Conservation (phyloP, 805 yeast genomes). For the Wickerhamomyces hampshirensis region DNA sequence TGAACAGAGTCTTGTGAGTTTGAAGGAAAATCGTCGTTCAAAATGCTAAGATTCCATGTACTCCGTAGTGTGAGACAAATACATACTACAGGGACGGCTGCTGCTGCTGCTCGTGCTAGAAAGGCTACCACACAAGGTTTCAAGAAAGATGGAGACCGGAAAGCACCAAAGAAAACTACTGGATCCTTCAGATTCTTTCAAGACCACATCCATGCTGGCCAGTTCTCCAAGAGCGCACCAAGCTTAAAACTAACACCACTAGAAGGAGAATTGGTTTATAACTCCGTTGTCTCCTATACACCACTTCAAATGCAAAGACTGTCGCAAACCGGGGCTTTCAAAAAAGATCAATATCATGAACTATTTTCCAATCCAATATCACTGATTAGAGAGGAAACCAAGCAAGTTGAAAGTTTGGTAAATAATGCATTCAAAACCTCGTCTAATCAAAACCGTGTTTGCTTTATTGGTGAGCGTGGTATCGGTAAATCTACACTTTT, state of each 20-base stretch:
- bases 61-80: slow-evolving; percentile 1
- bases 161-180: slow-evolving; percentile 14
- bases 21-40: background rate
- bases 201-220: slow-evolving; percentile 23
- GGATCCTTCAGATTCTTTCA: slow-evolving; percentile 18
- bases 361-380: slow-evolving; percentile 56
- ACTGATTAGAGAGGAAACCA: slow-evolving; percentile 47
- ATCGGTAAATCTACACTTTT: slow-evolving; percentile 74
- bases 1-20: too few relatives aligned
- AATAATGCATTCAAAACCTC: slow-evolving; percentile 26
- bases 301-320: slow-evolving; percentile 36
- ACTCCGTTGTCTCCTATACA: slow-evolving; percentile 37
- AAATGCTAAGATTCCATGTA: background rate
- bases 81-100: slow-evolving; percentile 3
- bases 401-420: slow-evolving; percentile 35
- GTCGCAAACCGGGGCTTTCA: slow-evolving; percentile 55
- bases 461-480: slow-evolving; percentile 68
- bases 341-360: slow-evolving; percentile 65
- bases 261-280: slow-evolving; percentile 12
- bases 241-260: slow-evolving; percentile 19
- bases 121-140: slow-evolving; percentile 15
- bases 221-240: slow-evolving; percentile 25
- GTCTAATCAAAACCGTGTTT: slow-evolving; percentile 42
- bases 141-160: slow-evolving; percentile 12
- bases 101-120: background rate